Evolutionary conservation across 2,329 filamentous ascomycete species (phyloP).

Genomic region (Proliferodiscus dingleyae): DNA sequence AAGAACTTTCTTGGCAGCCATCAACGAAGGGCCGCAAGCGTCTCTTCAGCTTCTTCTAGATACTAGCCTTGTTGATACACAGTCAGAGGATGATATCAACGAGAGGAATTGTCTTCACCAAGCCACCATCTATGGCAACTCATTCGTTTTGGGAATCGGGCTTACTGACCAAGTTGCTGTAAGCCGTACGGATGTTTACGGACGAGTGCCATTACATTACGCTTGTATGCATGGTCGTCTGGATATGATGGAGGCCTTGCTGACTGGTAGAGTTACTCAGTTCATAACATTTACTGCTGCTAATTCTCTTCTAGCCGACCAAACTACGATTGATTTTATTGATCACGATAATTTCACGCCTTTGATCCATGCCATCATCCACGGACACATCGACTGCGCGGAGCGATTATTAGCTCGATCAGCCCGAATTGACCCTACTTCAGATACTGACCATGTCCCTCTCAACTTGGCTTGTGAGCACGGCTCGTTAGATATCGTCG

Average conservation of each 20-base stretch:
- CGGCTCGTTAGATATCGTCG: conserved; percentile 78
- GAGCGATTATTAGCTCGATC: conserved; percentile 69
- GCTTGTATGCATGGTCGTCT: conserved; percentile 90
- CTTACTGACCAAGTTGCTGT: conserved; percentile 73
- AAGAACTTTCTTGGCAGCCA: conserved; percentile 81
- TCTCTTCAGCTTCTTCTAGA: conserved; percentile 72
- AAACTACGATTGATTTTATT: conserved; percentile 75
- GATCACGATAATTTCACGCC: conserved; percentile 98
- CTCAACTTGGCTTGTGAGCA: conserved; percentile 94
- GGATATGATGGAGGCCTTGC: conserved; percentile 72
- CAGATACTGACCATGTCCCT: conserved; percentile 87
- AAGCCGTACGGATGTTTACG: conserved; percentile 84
- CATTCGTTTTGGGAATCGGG: conserved; percentile 70
- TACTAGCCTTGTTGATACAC: conserved; percentile 80
- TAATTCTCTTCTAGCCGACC: conserved; percentile 47
- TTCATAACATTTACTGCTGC: not conserved
- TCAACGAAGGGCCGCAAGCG: conserved; percentile 76
- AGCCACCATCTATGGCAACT: conserved; percentile 88
- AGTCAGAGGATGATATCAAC: conserved; percentile 95
- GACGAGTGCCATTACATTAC: conserved; percentile 88
- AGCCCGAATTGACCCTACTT: conserved; percentile 79
- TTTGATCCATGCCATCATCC: conserved; percentile 90
- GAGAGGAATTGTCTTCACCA: conserved; percentile 95
- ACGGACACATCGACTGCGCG: conserved; percentile 76
- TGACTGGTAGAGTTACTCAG: conserved; percentile 48